Evolutionary conservation across 2,329 filamentous ascomycete species (phyloP), one percentile per base, ranked within the genome.

Genomic region (Aspergillus costaricaensis): DNA sequence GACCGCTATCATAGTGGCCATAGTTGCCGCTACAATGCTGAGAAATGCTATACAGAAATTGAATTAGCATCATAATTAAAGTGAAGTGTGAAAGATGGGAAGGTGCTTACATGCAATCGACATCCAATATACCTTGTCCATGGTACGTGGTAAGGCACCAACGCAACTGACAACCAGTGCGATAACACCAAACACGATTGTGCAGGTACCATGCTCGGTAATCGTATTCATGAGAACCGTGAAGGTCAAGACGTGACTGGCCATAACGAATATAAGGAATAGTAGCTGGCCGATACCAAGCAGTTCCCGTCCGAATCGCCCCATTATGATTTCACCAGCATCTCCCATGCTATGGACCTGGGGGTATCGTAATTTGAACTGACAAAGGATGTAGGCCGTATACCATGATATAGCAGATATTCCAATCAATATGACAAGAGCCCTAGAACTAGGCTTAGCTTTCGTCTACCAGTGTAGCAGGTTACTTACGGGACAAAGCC

Each of bases 191-290:
- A 86, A 90, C 2, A 86, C 77, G 55, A 90, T 83, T 4, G 85
- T 87, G 74, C 87, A 91, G 1, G 83, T 81, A 0, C 80, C 83
- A 61, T 88, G 82, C 3, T 84, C 74, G 6, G 86, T 87, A 47
- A 91, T 78, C 51, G 82, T 85, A 66, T 86, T 86, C 73, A 90
- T 84, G 68, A 88, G 85, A 66, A 91, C 88, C 30, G 83, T 83
- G 62, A 90, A 90, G 0, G 87, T 89, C 60, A 91, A 77, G 57
- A 89, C 82, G 74, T 91, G 89, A n/a, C 87, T 89, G 25, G 83
- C 87, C 74, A 88, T 86, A 61, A 89, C 83, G 76, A 91, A 89
- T 60, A 88, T 78, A 39, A 91, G 77, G 70, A 90, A 85, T 15
- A 90, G 74, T 1, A 83, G 75, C 65, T 89, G 87, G 66, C 84